phyloP scores from a whole-genome alignment of 768 basidiomycete genomes.

The Fomitopsis serialis region DNA sequence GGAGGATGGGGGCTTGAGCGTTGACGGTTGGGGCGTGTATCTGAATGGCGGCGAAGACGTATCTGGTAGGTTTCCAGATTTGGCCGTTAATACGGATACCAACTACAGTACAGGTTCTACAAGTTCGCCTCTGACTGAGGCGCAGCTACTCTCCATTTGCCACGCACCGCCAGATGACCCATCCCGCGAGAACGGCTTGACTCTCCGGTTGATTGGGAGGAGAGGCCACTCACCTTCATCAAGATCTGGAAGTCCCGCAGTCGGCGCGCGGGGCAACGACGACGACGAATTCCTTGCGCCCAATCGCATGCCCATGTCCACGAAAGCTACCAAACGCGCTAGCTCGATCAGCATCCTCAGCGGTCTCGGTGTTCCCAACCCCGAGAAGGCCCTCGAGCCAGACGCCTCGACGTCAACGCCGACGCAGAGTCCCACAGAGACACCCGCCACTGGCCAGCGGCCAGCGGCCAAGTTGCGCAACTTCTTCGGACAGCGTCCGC shows the following conservation, averaged over 20 bases:
- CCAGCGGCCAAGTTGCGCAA: conserved; percentile 76
- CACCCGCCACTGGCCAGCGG: conserved; percentile 23
- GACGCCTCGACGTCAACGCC: conserved; percentile 28
- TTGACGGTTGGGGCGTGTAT: conserved; percentile 90
- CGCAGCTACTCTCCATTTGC: conserved; percentile 77
- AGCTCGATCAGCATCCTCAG: conserved; percentile 93
- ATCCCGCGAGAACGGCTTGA: conserved; percentile 73
- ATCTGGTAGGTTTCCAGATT: conserved; percentile 36
- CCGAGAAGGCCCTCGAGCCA: conserved; percentile 57
- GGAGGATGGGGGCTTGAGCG: conserved; percentile 68
- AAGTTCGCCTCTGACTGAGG: conserved; percentile 78
- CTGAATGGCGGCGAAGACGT: conserved; percentile 53
- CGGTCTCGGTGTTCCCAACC: conserved; percentile 83
- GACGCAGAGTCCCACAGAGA: conserved; percentile 29
- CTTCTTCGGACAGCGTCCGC: conserved; percentile 97
- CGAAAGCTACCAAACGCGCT: conserved; percentile 75
- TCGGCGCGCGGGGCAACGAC: conserved; percentile 29
- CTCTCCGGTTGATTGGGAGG: conserved; percentile 53
- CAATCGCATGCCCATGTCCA: conserved; percentile 4
- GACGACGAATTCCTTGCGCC: conserved; percentile 17
- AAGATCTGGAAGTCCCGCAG: conserved; percentile 26
- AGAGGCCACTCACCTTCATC: conserved; percentile 4
- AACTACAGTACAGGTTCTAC: conserved; percentile 38
- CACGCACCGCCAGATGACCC: conserved; percentile 75
- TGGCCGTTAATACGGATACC: background rate